Evolutionary conservation across 2,329 filamentous ascomycete genomes (phyloP).

Genomic region (Neurospora sp.): DNA sequence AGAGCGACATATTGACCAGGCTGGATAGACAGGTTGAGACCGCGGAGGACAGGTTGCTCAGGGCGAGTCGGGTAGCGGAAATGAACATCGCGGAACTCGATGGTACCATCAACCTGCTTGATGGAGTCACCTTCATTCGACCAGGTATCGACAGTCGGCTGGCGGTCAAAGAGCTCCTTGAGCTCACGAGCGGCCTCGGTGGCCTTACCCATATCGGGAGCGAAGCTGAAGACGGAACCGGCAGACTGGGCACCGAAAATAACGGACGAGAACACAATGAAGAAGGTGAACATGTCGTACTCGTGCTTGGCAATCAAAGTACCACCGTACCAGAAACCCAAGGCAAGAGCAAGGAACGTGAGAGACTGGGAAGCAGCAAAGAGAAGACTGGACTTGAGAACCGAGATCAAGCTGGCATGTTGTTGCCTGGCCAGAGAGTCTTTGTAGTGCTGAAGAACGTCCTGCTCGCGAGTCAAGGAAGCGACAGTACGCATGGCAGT

Average conservation of each 20-base stretch:
- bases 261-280: conserved; percentile 78
- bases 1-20: conserved; percentile 80
- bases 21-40: conserved; percentile 63
- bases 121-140: conserved; percentile 57
- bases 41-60: conserved; percentile 84
- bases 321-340: conserved; percentile 91
- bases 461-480: conserved; percentile 74
- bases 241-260: conserved; percentile 91
- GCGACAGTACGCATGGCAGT: conserved; percentile 91
- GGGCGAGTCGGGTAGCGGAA: conserved; percentile 90
- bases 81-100: conserved; percentile 88
- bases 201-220: conserved; percentile 88
- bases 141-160: conserved; percentile 77
- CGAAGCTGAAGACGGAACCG: conserved; percentile 80
- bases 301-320: conserved; percentile 61
- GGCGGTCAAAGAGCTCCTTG: conserved; percentile 73
- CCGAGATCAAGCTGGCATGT: conserved; percentile 57
- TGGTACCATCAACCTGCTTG: conserved; percentile 57
- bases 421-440: conserved; percentile 57
- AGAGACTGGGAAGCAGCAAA: conserved; percentile 81
- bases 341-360: conserved; percentile 72
- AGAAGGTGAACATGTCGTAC: conserved; percentile 79
- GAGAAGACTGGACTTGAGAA: conserved; percentile 65
- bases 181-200: conserved; percentile 73
- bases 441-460: conserved; percentile 67